Conservation (phyloP, 176 grass and related monocot genomes). For the Carex pumila region DNA sequence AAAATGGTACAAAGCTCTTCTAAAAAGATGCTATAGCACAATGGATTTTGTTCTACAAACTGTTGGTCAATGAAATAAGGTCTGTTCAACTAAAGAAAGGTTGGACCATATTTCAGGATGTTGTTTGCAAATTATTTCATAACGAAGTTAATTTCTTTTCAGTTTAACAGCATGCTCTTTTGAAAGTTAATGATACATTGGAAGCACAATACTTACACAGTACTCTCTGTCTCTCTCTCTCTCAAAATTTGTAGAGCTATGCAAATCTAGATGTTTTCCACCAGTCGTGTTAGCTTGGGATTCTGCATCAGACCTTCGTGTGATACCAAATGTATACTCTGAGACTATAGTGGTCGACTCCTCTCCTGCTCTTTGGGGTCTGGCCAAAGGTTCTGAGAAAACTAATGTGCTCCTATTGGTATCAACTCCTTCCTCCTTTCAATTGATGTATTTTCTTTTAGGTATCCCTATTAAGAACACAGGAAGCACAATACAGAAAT, state of each 20-base stretch:
- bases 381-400: constrained; percentile 45
- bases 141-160: background rate
- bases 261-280: constrained; percentile 92
- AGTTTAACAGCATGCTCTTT: background rate
- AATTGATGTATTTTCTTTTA: background rate
- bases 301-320: constrained; percentile 61
- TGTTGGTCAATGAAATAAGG: background rate
- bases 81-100: background rate
- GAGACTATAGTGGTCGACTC: constrained; percentile 82
- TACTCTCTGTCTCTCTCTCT: background rate
- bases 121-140: background rate
- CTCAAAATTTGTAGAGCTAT: constrained; percentile 46
- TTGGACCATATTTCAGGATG: background rate
- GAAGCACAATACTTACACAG: background rate
- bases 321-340: constrained; percentile 82
- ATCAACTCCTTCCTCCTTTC: constrained; percentile 16
- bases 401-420: constrained; percentile 77
- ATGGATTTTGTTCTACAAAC: background rate
- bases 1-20: background rate
- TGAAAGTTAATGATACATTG: background rate
- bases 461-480: background rate
- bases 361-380: constrained; percentile 76
- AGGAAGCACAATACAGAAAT: background rate
- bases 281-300: constrained; percentile 87
- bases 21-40: background rate